Evolutionary conservation across 2,329 filamentous ascomycete species (phyloP), one percentile per base, ranked within the genome.

Genomic region (Fonsecaea monophora): DNA sequence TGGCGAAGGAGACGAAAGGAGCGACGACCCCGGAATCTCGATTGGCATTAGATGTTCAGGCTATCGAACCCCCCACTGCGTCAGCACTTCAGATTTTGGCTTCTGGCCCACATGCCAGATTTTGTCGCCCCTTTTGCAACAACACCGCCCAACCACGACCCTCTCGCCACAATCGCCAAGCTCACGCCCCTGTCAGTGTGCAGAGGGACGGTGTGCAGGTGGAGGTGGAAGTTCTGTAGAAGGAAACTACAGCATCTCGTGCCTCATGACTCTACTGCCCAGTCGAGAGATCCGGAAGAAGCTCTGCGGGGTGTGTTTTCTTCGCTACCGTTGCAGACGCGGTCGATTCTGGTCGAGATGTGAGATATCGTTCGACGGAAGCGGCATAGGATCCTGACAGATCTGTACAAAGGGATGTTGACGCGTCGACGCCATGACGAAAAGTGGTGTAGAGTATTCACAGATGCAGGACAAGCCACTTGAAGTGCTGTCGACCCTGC

Each of bases 371-470:
- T 74, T 67, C 82, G 77, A 71, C 78, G 76, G 71, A 80, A 79
- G 72, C 64, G 78, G 77, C 73, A 81, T 77, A 65, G 82, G 79
- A 77, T 89, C 86, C 75, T 88, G 82, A 76, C 85, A 87, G 76
- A 87, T 85, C 74, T 87, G 83, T 78, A 88, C 78, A 73, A 81
- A 78, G 70, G 79, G 77, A 74, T 82, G 82, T 66, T 69, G 71
- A 74, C 72, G 72, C 71, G 72, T 74, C 72, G 72, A 68, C 45
- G 72, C 63, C 72, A 74, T 74, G 66, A 53, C 66, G 67, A 59
- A 62, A 38, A 60, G 56, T 30, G 57, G 4, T 61, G 35, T 21
- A 63, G 45, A 50, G 34, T 56, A 64, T 60, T 62, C 64, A 65
- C 48, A 62, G 32, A 62, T 54, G 62, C 57, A 59, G 50, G 62